Evolutionary conservation across 768 basidiomycete species (phyloP).

Genomic region (Agaricus subrufescens): DNA sequence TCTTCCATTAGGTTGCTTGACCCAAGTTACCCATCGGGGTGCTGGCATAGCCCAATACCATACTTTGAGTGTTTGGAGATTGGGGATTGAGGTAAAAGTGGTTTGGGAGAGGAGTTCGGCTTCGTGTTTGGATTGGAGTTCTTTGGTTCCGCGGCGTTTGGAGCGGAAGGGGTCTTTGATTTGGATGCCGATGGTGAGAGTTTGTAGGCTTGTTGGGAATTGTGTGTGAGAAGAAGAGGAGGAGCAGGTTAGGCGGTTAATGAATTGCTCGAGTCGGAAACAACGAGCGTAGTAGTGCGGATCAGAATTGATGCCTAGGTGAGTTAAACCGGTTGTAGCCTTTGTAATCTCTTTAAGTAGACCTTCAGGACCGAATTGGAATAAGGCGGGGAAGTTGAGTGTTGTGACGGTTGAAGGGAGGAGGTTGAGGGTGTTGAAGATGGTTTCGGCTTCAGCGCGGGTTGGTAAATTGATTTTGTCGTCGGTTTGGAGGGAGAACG

Average conservation of each 20-base stretch:
- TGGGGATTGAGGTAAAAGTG: neutral
- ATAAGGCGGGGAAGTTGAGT: neutral
- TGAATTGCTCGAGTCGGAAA: neutral
- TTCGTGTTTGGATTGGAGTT: neutral
- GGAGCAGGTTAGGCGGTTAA: neutral
- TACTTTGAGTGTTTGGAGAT: neutral
- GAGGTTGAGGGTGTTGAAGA: neutral
- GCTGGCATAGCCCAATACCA: neutral
- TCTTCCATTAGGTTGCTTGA: neutral
- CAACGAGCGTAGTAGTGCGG: neutral
- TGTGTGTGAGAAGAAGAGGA: neutral
- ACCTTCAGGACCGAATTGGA: neutral
- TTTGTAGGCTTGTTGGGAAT: neutral
- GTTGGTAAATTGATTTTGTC: neutral
- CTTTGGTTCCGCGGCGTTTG: neutral
- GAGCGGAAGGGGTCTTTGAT: neutral
- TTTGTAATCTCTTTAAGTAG: neutral
- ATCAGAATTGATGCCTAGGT: neutral
- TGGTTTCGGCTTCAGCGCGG: neutral
- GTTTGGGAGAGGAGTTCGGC: neutral
- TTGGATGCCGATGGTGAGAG: neutral
- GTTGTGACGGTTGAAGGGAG: neutral
- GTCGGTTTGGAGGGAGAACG: neutral
- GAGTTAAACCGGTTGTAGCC: neutral
- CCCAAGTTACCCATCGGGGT: neutral